A percentile compares a stretch with the other conserved stretches of the same genome.
Evolutionary conservation across 139 green algal species (phyloP).

Genomic region (Volvox africanus): DNA sequence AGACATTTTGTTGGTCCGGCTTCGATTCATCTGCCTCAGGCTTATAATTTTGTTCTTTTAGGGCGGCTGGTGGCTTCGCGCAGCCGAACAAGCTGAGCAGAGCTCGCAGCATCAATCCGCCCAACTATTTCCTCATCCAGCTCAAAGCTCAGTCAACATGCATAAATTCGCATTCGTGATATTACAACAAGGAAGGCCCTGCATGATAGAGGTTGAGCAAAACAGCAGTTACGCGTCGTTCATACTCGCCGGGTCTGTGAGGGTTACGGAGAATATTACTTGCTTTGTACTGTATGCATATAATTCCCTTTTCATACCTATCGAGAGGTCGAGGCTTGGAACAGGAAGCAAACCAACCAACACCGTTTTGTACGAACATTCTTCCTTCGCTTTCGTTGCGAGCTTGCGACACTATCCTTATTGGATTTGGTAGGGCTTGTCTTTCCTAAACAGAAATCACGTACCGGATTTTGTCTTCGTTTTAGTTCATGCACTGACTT

Average conservation of each 20-base stretch:
- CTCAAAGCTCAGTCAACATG: neutral
- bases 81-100: constrained; percentile 29
- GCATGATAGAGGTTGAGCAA: neutral
- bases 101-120: constrained; percentile 24
- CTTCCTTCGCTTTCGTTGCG: too few species aligned
- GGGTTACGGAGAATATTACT: neutral
- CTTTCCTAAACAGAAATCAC: too few species aligned
- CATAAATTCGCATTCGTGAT: neutral
- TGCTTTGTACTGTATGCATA: neutral
- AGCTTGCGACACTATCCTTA: too few species aligned
- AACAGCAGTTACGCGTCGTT: neutral
- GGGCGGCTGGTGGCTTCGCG: neutral
- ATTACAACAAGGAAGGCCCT: neutral
- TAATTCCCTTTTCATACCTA: too few species aligned
- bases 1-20: neutral
- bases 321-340: too few species aligned
- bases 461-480: too few species aligned
- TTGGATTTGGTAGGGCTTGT: too few species aligned
- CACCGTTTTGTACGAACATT: too few species aligned
- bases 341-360: too few species aligned
- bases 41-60: constrained; percentile 27
- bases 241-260: neutral
- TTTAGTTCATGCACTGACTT: too few species aligned
- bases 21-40: neutral
- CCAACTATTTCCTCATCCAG: constrained; percentile 8